Base-by-base conservation (phyloP, 352 stramenopile genomes). In the Pythium oligandrum region DNA sequence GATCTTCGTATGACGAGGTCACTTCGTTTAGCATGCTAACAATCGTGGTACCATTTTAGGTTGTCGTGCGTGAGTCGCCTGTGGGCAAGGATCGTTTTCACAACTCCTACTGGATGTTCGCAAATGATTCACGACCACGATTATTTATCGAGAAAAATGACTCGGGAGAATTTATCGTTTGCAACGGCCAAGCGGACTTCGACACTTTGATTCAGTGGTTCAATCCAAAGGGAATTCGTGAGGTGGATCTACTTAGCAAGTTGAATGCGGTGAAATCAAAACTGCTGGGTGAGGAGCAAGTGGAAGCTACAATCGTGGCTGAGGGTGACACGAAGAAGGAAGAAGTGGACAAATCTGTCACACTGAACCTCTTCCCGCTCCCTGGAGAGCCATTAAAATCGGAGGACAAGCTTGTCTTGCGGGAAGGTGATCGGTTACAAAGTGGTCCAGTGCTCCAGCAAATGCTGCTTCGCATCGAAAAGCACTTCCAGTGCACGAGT, bases 41-140 rank as follows among this genome's bases (percentile, higher is more conserved):
- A 26, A 26, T 26, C 17, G 17, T 26, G 17, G 17, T 26, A 26
- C 17, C 17, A 26, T 26, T 0, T 26, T 26, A 26, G 17, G 51
- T 90, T 44, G 73, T 85, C 49, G 83, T 93, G 49, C 78, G 83
- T 26, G 77, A 86, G 38, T 63, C 75, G 30, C 78, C 80, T 6
- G 49, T 93, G 32, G 83, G 83, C 51, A 81, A 61, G 56, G 83
- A 93, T 50, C 71, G 83, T 35, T 90, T 74, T 33, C 79, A 89
- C 63, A 89, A 89, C 51, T 73, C 73, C 6, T 93, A 93, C 51
- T 93, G 73, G 66, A 63, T 84, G 40, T 93, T 93, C 57, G 78
- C 75, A 48, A 71, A 85, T 36, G 81, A 90, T 64, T 73, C 62
- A 5, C 71, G 69, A n/a, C 55, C 66, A 10, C 66, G 78, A 4